These are phyloP conservation scores for Farysia itapuensis DNA, from an alignment of 1,284 basidiomycete genomes.

Conservation along the genomic window DNA sequence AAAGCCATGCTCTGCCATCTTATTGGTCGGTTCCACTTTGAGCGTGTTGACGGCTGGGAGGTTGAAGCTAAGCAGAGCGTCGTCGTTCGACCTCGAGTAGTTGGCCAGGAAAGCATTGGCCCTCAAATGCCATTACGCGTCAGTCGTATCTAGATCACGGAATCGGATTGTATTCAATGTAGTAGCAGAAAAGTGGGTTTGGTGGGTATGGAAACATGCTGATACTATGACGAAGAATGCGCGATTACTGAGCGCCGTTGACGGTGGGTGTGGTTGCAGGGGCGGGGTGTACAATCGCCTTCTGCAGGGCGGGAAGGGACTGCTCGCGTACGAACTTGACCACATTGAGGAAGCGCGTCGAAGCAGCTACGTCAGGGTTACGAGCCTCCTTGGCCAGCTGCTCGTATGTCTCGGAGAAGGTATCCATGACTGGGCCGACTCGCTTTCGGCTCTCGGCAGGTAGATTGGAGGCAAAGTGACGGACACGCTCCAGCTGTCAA, in stretches of 20 bases:
- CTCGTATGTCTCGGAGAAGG: constrained; percentile 55
- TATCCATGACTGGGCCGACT: constrained; percentile 49
- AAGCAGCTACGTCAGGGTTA: constrained; percentile 44
- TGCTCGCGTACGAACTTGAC: constrained; percentile 50
- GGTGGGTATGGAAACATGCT: too few relatives aligned
- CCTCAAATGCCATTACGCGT: constrained; percentile 44
- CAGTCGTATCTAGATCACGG: constrained; percentile 3
- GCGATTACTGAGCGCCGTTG: constrained; percentile 11
- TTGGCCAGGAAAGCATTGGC: constrained; percentile 44
- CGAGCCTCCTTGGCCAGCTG: constrained; percentile 49
- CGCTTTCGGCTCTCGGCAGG: constrained; percentile 55
- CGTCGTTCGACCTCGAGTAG: constrained; percentile 21
- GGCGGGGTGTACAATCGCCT: constrained; percentile 38
- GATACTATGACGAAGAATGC: not conserved
- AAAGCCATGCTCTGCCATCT: constrained; percentile 47
- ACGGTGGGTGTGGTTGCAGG: constrained; percentile 9
- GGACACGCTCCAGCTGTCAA: constrained; percentile 48
- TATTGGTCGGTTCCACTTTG: constrained; percentile 37
- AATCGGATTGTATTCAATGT: not conserved
- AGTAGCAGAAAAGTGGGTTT: too few relatives aligned
- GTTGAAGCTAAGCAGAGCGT: constrained; percentile 40
- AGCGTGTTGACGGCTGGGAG: constrained; percentile 35
- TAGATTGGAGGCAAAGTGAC: constrained; percentile 46
- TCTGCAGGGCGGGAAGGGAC: constrained; percentile 54
- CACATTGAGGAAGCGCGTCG: constrained; percentile 48